Evolutionary conservation across 345 rosid genomes (phyloP), one percentile per base, ranked within the genome.

Genomic region (Bruguiera parviflora): DNA sequence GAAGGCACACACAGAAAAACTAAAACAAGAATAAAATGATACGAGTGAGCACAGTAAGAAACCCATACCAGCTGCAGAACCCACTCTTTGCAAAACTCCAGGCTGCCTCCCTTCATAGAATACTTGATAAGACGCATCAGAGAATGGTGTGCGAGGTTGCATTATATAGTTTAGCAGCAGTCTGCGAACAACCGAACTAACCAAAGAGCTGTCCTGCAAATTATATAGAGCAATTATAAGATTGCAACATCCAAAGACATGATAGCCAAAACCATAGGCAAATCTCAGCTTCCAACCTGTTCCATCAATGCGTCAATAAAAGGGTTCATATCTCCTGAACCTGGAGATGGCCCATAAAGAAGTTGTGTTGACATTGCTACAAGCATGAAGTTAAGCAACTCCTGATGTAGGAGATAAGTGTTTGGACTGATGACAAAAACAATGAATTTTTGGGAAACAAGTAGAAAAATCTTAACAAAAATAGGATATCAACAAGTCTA

Each of bases 281-380:
- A 68, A 57, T 64, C 33, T 33, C 28, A 57, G 56, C 43, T 4
- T 33, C 69, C 73, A 55, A 92, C 99, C 97, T 95, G 96, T 70
- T 89, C 73, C 91, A 90, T 88, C 55, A 88, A 90, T 58, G 94
- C 96, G 63, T 95, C 97, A 65, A 87, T 78, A 76, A 95, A 92
- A 64, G 96, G 98, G 65, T 95, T 89, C 24, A 74, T 86, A 75
- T 95, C 94, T 61, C 76, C 71, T 25, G 85, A 85, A 71, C 92
- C 90, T 15, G 90, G 96, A 55, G 91, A 74, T 68, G 94, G 88
- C 43, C 87, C 91, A 43, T 80, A 89, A 35, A 82, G 92, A 79
- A 95, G 98, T 79, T 95, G 97, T 70, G 99, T 86, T 65, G 99
- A 86, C 97, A 95, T 90, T 2, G 90, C 84, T 62, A 89, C 80